A percentile compares a stretch with the other conserved stretches of the same genome.
These are phyloP conservation scores for Jatropha multifida DNA, from an alignment of 441 rosid genomes.

Conservation along the genomic window DNA sequence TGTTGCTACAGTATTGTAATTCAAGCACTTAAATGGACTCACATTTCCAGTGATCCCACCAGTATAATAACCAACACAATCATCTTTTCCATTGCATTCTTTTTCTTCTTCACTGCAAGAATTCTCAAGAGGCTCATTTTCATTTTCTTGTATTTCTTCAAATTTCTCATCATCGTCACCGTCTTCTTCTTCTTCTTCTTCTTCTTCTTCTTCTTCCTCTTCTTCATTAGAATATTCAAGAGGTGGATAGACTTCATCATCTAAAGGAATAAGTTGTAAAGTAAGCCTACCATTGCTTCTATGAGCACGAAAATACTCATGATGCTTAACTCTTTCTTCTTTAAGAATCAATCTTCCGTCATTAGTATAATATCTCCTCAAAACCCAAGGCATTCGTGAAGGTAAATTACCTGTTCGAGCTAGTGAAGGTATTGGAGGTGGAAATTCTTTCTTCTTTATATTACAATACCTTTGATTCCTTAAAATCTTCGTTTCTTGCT, in stretches of 20 bases:
- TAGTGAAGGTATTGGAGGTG: slow-evolving; percentile 56
- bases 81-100: slow-evolving; percentile 13
- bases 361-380: slow-evolving; percentile 42
- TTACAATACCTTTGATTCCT: slow-evolving; percentile 10
- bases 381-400: slow-evolving; percentile 54
- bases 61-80: too few species aligned
- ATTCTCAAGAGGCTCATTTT: not conserved
- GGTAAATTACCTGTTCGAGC: slow-evolving; percentile 47
- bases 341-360: slow-evolving; percentile 63
- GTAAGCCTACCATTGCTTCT: slow-evolving; percentile 55
- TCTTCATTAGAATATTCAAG: slow-evolving; percentile 1
- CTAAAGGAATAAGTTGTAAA: slow-evolving; percentile 45
- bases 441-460: slow-evolving; percentile 37
- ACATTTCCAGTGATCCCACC: slow-evolving; percentile 33
- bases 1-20: slow-evolving; percentile 25
- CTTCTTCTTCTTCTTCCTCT: slow-evolving; percentile 10
- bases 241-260: slow-evolving; percentile 27
- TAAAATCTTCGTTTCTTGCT: not conserved
- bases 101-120: not conserved
- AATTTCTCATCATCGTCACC: not conserved
- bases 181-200: not conserved
- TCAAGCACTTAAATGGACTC: slow-evolving; percentile 46
- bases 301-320: slow-evolving; percentile 52
- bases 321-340: slow-evolving; percentile 49
- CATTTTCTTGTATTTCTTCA: not conserved